A percentile compares a stretch with the other conserved stretches of the same genome.
Evolutionary conservation across 1,284 basidiomycete genomes (phyloP).

Genomic region (Pholiota adiposa): DNA sequence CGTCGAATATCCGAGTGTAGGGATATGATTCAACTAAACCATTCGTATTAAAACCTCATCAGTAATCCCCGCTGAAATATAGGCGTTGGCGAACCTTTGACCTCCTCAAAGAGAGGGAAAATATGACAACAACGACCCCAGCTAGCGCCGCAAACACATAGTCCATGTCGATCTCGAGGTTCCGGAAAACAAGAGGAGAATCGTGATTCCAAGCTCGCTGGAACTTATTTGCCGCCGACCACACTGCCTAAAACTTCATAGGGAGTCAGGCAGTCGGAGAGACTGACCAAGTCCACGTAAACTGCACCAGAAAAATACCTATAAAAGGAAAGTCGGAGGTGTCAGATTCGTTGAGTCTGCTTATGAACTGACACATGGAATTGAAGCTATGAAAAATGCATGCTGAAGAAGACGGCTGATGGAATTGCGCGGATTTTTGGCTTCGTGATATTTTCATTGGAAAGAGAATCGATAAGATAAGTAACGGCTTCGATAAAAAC

Average conservation of each 20-base stretch:
- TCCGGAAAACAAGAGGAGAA: background rate
- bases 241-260: too few relatives aligned
- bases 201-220: background rate
- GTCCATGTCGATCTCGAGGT: background rate
- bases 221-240: background rate
- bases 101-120: background rate
- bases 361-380: background rate
- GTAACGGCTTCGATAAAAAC: too few relatives aligned
- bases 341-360: background rate
- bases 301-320: too few relatives aligned
- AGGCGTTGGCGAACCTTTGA: background rate
- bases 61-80: background rate
- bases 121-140: background rate
- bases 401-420: background rate
- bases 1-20: constrained; percentile 22
- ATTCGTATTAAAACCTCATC: background rate
- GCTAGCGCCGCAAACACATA: background rate
- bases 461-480: too few relatives aligned
- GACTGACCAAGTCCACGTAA: too few relatives aligned
- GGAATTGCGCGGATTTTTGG: too few relatives aligned
- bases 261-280: too few relatives aligned
- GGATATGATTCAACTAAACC: constrained; percentile 22
- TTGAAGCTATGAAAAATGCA: background rate
- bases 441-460: too few relatives aligned
- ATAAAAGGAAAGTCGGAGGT: background rate